Base-by-base conservation (phyloP, 257 asterid genomes). In the Primulina eburnea region DNA sequence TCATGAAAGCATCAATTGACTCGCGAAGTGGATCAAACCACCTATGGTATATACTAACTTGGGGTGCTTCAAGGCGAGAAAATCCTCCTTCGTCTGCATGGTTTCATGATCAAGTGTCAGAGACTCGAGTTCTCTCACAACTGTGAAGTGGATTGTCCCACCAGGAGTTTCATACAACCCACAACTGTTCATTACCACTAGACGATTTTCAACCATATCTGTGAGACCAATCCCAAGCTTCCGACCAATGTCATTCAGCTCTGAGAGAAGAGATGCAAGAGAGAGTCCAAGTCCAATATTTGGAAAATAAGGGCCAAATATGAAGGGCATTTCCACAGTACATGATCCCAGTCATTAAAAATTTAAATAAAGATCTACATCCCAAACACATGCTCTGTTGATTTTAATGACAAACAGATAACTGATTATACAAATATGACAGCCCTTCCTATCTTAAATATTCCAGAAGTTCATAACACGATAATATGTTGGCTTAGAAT, bases 11-110 rank as follows among this genome's bases (percentile, higher is more conserved):
- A 69, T 93, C 97, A 85, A 90, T 84, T 7, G 97, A 86, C 75
- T 90, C 92, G 2, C 97, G 90, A 16, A 93, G 97, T 4, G 97
- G 97, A 66, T 93, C 97, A 56, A 85, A 90, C 99, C 99, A 93
- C 68, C 97, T 75, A 5, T 97, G 2, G 95, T 95, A 14, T 93
- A 89, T 0, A 93, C 97, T 8, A 90, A 69, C 80, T 93, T 96
- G 0, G 99, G 96, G 34, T 93, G 90, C 78, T 93, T 91, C n/a
- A 93, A 82, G 34, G 99, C 97, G 3, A 93, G 90, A 2, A 76
- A 68, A 68, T 93, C 99, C 83, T 93, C 90, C 3, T 21, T 21
- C 24, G 78, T 77, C 73, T 90, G 96, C 57, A 93, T 83, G 68
- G 92, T 85, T 73, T 93, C 99, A 0, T 96, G 96, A 70, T 91